phyloP scores from a whole-genome alignment of 176 grass and related monocot genomes.

The Phoenix dactylifera region DNA sequence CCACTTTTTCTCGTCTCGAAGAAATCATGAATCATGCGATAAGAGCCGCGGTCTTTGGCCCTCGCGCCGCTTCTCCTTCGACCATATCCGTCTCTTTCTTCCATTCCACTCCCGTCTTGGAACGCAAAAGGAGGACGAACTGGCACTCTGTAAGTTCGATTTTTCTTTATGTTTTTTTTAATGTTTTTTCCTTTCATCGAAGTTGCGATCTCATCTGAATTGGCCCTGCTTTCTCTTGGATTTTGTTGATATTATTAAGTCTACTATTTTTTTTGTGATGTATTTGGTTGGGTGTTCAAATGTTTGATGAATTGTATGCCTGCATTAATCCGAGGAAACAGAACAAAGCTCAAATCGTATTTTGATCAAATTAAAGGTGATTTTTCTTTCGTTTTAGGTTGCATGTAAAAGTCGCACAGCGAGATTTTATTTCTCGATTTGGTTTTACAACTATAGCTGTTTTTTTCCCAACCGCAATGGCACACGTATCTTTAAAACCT shows the following conservation, averaged over 20 bases:
- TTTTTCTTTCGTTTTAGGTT: too few relatives aligned
- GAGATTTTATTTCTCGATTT: too few relatives aligned
- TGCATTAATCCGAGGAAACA: neutral
- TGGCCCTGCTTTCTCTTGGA: too few relatives aligned
- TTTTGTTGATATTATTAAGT: too few relatives aligned
- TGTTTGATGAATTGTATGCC: constrained; percentile 16
- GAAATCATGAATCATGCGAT: constrained; percentile 5
- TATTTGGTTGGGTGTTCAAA: constrained; percentile 1
- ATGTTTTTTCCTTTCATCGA: neutral
- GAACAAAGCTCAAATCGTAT: neutral
- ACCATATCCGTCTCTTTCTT: constrained; percentile 22
- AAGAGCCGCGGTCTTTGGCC: neutral
- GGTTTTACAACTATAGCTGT: too few relatives aligned
- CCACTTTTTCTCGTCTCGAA: neutral
- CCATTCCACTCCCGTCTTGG: constrained; percentile 65
- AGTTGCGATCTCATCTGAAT: too few relatives aligned
- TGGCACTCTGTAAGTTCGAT: constrained; percentile 51
- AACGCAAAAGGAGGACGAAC: constrained; percentile 54
- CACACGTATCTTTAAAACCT: too few relatives aligned
- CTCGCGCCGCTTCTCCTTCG: neutral
- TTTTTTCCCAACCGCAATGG: too few relatives aligned
- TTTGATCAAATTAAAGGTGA: too few relatives aligned
- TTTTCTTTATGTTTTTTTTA: neutral
- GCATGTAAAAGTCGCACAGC: too few relatives aligned
- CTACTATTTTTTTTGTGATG: neutral